Conservation (phyloP, 306 rosid genomes). For the Prunus mongolica region DNA sequence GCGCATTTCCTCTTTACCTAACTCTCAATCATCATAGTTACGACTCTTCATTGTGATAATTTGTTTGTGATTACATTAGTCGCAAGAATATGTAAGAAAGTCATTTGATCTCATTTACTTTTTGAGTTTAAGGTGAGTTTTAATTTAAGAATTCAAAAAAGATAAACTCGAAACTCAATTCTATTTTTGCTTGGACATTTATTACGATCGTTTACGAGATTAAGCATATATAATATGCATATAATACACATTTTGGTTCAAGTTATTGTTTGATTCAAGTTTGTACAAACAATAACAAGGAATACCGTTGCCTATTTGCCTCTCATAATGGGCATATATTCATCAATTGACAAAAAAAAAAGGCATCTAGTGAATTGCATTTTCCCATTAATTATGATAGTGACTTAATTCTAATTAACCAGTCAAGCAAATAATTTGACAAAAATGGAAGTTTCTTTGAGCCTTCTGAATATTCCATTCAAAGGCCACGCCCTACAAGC, state of each 20-base stretch:
- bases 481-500: background rate
- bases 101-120: too few species aligned
- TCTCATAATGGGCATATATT: background rate
- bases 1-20: background rate
- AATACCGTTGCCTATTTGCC: background rate
- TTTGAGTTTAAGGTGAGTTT: too few species aligned
- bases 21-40: background rate
- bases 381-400: background rate
- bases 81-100: background rate
- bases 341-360: background rate
- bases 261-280: background rate
- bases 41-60: background rate
- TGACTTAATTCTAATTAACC: background rate
- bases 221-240: background rate
- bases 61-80: background rate
- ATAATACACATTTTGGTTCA: background rate
- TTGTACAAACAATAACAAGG: background rate
- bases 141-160: too few species aligned
- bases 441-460: background rate
- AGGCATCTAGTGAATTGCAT: background rate
- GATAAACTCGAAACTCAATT: too few species aligned
- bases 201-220: too few species aligned
- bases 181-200: too few species aligned
- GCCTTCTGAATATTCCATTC: background rate
- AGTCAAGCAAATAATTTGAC: background rate